phyloP scores from a whole-genome alignment of 257 asterid species.

The Cruciata laevipes region DNA sequence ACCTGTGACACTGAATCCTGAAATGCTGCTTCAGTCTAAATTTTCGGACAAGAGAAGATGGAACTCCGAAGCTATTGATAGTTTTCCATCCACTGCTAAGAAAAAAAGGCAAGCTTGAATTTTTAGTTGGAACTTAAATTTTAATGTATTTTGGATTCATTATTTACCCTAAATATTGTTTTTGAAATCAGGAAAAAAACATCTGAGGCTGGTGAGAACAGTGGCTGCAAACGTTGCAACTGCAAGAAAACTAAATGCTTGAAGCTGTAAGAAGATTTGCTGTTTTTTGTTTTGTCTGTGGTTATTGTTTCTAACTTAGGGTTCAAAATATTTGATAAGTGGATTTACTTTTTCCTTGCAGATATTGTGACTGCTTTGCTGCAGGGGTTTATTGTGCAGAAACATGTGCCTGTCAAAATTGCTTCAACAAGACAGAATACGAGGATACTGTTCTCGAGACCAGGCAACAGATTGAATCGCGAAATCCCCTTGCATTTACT shows the following conservation, averaged over 20 bases:
- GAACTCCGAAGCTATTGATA: slow-evolving; percentile 24
- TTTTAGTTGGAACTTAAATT: not conserved
- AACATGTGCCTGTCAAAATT: slow-evolving; percentile 66
- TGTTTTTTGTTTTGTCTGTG: not conserved
- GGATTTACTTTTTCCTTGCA: slow-evolving; percentile 27
- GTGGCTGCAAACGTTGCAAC: slow-evolving; percentile 67
- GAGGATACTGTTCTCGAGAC: slow-evolving; percentile 53
- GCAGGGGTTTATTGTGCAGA: slow-evolving; percentile 65
- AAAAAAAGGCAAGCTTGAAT: slow-evolving; percentile 51
- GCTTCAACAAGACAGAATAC: slow-evolving; percentile 58
- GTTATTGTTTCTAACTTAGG: slow-evolving; percentile 4
- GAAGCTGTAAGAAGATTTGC: slow-evolving; percentile 55
- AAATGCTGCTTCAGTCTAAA: slow-evolving; percentile 32
- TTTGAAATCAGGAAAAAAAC: slow-evolving; percentile 42
- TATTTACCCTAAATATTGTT: not conserved
- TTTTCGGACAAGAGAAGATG: slow-evolving; percentile 29
- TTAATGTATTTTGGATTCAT: slow-evolving; percentile 12
- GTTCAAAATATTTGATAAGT: slow-evolving; percentile 6
- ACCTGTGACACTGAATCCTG: slow-evolving; percentile 25
- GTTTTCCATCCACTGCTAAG: slow-evolving; percentile 36
- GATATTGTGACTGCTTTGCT: slow-evolving; percentile 86
- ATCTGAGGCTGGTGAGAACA: slow-evolving; percentile 30
- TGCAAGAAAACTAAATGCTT: slow-evolving; percentile 74
- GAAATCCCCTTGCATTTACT: slow-evolving; percentile 75
- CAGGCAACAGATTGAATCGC: slow-evolving; percentile 49